These are phyloP conservation scores for Daldinia sp. DNA, from an alignment of 2,329 filamentous ascomycete genomes.

Conservation along the genomic window DNA sequence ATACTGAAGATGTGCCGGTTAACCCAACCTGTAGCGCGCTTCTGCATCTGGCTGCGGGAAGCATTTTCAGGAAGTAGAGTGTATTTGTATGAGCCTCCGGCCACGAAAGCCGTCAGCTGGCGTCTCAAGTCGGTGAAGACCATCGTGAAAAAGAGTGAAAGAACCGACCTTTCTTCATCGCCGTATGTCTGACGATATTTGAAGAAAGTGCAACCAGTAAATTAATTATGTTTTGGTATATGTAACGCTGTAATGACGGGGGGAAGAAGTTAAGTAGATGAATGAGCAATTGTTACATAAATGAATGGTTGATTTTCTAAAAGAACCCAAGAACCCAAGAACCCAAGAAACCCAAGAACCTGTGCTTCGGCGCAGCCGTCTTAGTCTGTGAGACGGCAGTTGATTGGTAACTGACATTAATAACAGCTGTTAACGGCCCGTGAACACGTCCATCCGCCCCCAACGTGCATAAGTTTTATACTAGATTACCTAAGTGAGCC, in stretches of 20 bases:
- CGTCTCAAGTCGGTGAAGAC: constrained; percentile 44
- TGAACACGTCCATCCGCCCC: neutral
- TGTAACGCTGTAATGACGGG: neutral
- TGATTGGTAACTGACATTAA: neutral
- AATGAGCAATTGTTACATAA: constrained; percentile 2
- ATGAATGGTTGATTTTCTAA: neutral
- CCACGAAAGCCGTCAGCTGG: constrained; percentile 35
- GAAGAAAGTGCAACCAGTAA: neutral
- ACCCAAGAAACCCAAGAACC: neutral
- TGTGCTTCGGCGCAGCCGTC: neutral
- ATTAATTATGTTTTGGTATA: constrained; percentile 1
- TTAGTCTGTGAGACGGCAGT: constrained; percentile 10
- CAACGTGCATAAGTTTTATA: constrained; percentile 3
- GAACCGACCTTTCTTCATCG: constrained; percentile 36
- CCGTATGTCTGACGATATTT: constrained; percentile 16
- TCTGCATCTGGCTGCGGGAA: constrained; percentile 32
- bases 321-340: neutral
- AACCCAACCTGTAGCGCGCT: constrained; percentile 37
- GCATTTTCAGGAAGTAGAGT: constrained; percentile 44
- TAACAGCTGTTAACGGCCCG: constrained; percentile 23
- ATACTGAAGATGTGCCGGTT: constrained; percentile 39
- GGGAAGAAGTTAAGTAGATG: neutral
- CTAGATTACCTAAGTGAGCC: neutral
- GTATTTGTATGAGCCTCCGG: constrained; percentile 40
- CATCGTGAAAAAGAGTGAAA: constrained; percentile 41